Evolutionary conservation across 306 rosid genomes (phyloP).

Genomic region (Dalbergia cochinchinensis): DNA sequence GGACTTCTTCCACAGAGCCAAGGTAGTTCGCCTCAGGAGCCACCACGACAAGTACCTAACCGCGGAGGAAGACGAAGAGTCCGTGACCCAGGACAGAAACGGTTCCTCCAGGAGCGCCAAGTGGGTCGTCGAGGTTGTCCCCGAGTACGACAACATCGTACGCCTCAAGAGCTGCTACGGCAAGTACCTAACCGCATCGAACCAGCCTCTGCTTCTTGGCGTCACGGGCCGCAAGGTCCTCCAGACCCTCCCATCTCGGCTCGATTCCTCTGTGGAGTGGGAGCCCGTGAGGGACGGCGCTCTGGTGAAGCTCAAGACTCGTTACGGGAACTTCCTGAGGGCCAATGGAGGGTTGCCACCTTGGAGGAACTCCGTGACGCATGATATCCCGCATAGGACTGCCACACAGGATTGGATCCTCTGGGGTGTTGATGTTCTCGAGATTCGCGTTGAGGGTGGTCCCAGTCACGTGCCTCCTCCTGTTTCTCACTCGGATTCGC

Average conservation of each 20-base stretch:
- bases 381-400: conserved; percentile 78
- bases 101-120: conserved; percentile 69
- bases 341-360: conserved; percentile 91
- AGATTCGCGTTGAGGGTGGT: conserved; percentile 60
- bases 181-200: conserved; percentile 80
- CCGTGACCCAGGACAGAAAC: conserved; percentile 72
- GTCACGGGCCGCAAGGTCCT: conserved; percentile 81
- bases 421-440: conserved; percentile 78
- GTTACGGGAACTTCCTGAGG: conserved; percentile 77
- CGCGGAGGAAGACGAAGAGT: conserved; percentile 83
- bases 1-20: conserved; percentile 75
- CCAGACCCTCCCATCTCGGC: conserved; percentile 66
- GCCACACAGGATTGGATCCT: conserved; percentile 86
- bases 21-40: conserved; percentile 79
- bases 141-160: conserved; percentile 60
- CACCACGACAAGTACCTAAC: conserved; percentile 81
- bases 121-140: conserved; percentile 67
- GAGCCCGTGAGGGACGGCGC: conserved; percentile 74
- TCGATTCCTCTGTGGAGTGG: conserved; percentile 87
- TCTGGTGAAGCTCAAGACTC: conserved; percentile 68
- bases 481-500: conserved; percentile 69
- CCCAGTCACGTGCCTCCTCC: conserved; percentile 54
- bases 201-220: conserved; percentile 75
- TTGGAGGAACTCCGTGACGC: conserved; percentile 91
- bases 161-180: conserved; percentile 81